Percentiles rank a stretch among this genome's conserved stretches.
These are phyloP conservation scores for Coemansia sp. DNA, from an alignment of 192 early-diverging fungal genomes.

Conservation along the genomic window DNA sequence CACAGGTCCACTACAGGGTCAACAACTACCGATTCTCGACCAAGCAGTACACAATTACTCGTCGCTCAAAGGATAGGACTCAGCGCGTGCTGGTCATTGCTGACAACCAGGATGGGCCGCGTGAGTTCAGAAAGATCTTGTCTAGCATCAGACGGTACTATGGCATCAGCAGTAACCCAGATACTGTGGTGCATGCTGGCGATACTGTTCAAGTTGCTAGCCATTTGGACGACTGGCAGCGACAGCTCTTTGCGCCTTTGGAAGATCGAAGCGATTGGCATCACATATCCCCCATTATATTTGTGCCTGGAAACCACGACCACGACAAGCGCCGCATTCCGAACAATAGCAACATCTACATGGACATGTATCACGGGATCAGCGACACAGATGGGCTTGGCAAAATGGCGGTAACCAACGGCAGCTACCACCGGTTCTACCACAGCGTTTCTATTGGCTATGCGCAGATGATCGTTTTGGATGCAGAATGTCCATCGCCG, in stretches of 20 bases:
- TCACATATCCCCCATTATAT: slow-evolving; percentile 62
- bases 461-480: slow-evolving; percentile 66
- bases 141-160: slow-evolving; percentile 9
- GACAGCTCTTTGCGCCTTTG: slow-evolving; percentile 64
- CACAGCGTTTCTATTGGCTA: slow-evolving; percentile 55
- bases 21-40: slow-evolving; percentile 20
- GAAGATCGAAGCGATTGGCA: slow-evolving; percentile 55
- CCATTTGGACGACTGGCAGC: slow-evolving; percentile 67
- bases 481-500: slow-evolving; percentile 61
- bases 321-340: slow-evolving; percentile 55
- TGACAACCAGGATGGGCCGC: slow-evolving; percentile 46
- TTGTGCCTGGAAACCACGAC: slow-evolving; percentile 76
- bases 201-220: slow-evolving; percentile 63
- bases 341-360: slow-evolving; percentile 53
- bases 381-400: slow-evolving; percentile 14
- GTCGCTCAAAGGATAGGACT: slow-evolving; percentile 1
- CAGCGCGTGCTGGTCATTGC: slow-evolving; percentile 36
- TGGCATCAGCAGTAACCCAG: slow-evolving; percentile 10
- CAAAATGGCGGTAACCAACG: slow-evolving; percentile 13
- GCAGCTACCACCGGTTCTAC: slow-evolving; percentile 38
- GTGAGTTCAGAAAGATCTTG: slow-evolving; percentile 27
- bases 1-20: slow-evolving; percentile 27
- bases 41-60: slow-evolving; percentile 18
- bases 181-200: slow-evolving; percentile 67
- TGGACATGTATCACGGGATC: slow-evolving; percentile 50